phyloP scores from a whole-genome alignment of 495 filamentous ascomycete species.

The Lepraria neglecta region DNA sequence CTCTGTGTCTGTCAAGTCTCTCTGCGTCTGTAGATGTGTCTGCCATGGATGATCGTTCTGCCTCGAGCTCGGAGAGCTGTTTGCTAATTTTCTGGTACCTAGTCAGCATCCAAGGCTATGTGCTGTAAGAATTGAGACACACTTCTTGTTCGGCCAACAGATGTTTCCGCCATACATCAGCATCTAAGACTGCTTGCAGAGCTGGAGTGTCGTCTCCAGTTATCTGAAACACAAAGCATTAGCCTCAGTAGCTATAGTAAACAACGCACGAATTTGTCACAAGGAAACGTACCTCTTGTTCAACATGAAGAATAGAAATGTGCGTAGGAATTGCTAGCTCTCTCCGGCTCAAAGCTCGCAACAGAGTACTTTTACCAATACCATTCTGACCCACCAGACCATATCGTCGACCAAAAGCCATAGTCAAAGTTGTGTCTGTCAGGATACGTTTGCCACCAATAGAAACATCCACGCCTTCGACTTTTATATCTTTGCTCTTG shows the following conservation, averaged over 20 bases:
- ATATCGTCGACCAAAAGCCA: conserved; percentile 91
- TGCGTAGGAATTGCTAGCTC: conserved; percentile 92
- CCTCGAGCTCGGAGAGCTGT: conserved; percentile 72
- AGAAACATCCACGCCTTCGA: conserved; percentile 89
- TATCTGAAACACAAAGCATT: conserved; percentile 49
- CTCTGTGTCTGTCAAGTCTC: conserved; percentile 74
- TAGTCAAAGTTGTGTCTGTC: conserved; percentile 78
- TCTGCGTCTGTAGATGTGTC: conserved; percentile 82
- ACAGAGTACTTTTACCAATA: conserved; percentile 96
- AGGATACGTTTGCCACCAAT: conserved; percentile 86
- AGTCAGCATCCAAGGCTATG: conserved; percentile 21
- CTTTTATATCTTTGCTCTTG: conserved; percentile 99
- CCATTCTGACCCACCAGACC: conserved; percentile 98
- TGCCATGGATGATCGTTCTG: conserved; percentile 69
- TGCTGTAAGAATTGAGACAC: conserved; percentile 30
- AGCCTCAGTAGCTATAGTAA: neutral
- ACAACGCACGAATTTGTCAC: neutral
- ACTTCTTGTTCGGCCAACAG: conserved; percentile 83
- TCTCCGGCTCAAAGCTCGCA: conserved; percentile 85
- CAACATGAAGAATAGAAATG: conserved; percentile 97
- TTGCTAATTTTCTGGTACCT: conserved; percentile 66
- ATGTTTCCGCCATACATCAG: conserved; percentile 98
- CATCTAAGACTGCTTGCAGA: conserved; percentile 91
- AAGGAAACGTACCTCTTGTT: conserved; percentile 69
- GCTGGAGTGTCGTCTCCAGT: conserved; percentile 94